Evolutionary conservation across 192 early-diverging fungal genomes (phyloP), one percentile per base, ranked within the genome.

Genomic region (Phycomyces nitens): DNA sequence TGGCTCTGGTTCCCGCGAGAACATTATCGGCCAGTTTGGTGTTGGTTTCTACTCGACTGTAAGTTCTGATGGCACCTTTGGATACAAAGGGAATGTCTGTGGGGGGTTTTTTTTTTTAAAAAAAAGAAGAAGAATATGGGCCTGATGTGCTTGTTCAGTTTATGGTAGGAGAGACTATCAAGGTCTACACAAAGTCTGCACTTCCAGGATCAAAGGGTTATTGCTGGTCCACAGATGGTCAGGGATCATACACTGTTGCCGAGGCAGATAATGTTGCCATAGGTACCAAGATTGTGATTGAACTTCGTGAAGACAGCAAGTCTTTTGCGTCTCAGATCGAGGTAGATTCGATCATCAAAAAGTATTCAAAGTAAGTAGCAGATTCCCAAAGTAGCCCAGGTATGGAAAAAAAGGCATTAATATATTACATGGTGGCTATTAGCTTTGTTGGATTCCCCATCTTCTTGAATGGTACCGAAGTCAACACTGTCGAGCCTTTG

Each of bases 11-110:
- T 76, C 80, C 26, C 80, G 82, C 56, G 82, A 92, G 27, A 81
- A 78, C 60, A 82, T 94, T 66, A 92, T 92, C 80, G 92, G 92
- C 61, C 89, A 94, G 65, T 94, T 94, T 71, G 92, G 92, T 79
- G 90, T 93, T 34, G 85, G 85, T 29, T 87, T 85, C 62, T 83
- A 83, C 57, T 83, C 81, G 38, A 72, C 77, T 27, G 56, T 58
- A 56, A 73, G 68, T 57, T 16, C 21, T 20, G 21, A 44, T 43
- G 54, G 10, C 1, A 34, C 52, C 44, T 41, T 40, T 3, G 38
- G 22, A 26, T 56, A 0, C 29, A 23, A n/a, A n/a, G n/a, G n/a
- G n/a, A n/a, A n/a, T n/a, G n/a, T n/a, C n/a, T n/a, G n/a, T n/a
- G n/a, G n/a, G n/a, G n/a, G n/a, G n/a, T n/a, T n/a, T 29, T 5